phyloP scores from a whole-genome alignment of 495 filamentous ascomycete genomes.

The Alectoria sarmentosa region DNA sequence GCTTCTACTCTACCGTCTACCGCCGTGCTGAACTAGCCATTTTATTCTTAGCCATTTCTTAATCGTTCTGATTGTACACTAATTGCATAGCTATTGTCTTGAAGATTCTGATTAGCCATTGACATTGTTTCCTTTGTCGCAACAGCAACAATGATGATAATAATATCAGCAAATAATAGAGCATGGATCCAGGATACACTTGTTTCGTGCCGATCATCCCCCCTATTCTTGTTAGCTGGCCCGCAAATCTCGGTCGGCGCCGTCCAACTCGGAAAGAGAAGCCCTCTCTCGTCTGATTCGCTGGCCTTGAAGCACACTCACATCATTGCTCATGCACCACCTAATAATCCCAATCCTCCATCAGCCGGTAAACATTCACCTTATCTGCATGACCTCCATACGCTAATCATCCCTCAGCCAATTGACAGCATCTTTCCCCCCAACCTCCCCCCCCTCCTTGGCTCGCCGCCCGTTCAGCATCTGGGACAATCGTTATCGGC shows the following conservation, averaged over 20 bases:
- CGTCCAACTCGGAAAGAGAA: slow-evolving; percentile 11
- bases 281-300: slow-evolving; percentile 7
- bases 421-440: slow-evolving; percentile 6
- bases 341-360: not conserved
- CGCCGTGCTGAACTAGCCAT: slow-evolving; percentile 2
- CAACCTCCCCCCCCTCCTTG: not conserved
- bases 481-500: slow-evolving; percentile 19
- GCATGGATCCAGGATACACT: not conserved
- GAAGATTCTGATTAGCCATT: too few relatives aligned
- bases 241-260: slow-evolving; percentile 13
- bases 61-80: too few relatives aligned
- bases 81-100: too few relatives aligned
- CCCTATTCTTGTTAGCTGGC: not conserved
- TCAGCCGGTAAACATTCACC: slow-evolving; percentile 16
- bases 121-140: not conserved
- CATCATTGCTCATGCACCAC: slow-evolving; percentile 9
- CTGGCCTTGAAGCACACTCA: slow-evolving; percentile 9
- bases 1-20: too few relatives aligned
- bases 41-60: not conserved
- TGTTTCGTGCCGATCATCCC: slow-evolving; percentile 13
- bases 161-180: too few relatives aligned
- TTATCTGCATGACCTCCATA: slow-evolving; percentile 21
- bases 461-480: slow-evolving; percentile 6
- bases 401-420: slow-evolving; percentile 11
- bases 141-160: not conserved